Base-by-base conservation (phyloP, 352 stramenopile species). In the Phytophthora hybrid region DNA sequence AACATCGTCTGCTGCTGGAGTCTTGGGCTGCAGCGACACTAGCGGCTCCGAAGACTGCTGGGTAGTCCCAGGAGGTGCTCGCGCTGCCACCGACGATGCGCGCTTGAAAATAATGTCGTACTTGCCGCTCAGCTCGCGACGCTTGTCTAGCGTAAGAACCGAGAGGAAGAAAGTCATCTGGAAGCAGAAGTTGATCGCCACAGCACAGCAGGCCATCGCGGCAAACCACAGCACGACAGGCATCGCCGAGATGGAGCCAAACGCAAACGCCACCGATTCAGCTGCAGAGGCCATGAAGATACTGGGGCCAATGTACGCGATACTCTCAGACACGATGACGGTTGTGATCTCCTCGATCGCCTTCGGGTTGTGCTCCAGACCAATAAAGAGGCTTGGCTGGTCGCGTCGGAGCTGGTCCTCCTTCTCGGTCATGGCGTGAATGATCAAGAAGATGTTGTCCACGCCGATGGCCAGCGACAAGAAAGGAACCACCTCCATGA, bases 401-500 rank as follows among this genome's bases (percentile, higher is more conserved):
- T 79, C 63, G 18, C 64, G 55, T 11, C 69, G 67, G 7, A 83
- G 60, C 41, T 84, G 65, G 19, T 87, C 73, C 39, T 90, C 76
- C 54, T 86, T 83, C 59, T 85, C 65, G 1, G 70, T 80, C 57
- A 92, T 80, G 11, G 84, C 81, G 34, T 90, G 79, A 32, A 92
- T 82, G n/a, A 92, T 41, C 37, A 92, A 58, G 75, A 92, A 92
- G 47, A 92, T 92, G 51, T 92, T 92, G 65, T 92, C 84, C 5
- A 92, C 84, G 64, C 84, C 84, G 34, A 92, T 92, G 3, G 84
- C 84, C 23, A 92, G 69, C 51, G 84, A 86, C 49, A 92, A 66
- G 66, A 92, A 92, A 29, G 84, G 84, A 31, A 92, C 83, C 18
- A 92, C 84, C 23, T 92, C 84, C 79, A 92, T 90, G 52, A 92